Conservation (phyloP, 768 basidiomycete genomes). For the Termitomyces sp. region DNA sequence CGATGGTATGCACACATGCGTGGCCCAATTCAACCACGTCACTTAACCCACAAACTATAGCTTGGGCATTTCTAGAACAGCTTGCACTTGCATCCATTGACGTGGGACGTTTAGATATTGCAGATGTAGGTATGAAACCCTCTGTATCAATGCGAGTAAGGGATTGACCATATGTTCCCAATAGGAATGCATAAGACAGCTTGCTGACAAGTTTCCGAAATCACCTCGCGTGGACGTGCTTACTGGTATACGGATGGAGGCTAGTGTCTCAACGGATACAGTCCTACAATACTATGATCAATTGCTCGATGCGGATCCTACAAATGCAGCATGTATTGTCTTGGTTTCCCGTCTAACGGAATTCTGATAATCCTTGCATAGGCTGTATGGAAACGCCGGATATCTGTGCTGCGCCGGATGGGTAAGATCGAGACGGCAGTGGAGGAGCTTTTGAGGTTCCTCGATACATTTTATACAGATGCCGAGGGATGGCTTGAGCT, state of each 20-base stretch:
- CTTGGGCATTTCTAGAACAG: slow-evolving; percentile 79
- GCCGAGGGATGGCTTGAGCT: slow-evolving; percentile 86
- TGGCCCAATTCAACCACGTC: slow-evolving; percentile 3
- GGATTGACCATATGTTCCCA: slow-evolving; percentile 16
- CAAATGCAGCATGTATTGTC: slow-evolving; percentile 55
- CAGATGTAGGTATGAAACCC: slow-evolving; percentile 50
- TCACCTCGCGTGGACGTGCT: slow-evolving; percentile 80
- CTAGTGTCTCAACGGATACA: slow-evolving; percentile 45
- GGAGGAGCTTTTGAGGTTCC: slow-evolving; percentile 61
- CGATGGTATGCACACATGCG: slow-evolving; percentile 37
- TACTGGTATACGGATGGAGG: slow-evolving; percentile 74
- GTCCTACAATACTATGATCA: slow-evolving; percentile 64
- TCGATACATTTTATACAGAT: slow-evolving; percentile 88
- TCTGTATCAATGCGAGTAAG: slow-evolving; percentile 17
- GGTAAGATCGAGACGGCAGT: slow-evolving; percentile 64
- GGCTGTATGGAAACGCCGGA: slow-evolving; percentile 79
- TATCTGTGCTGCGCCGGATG: slow-evolving; percentile 59
- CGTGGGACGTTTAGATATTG: slow-evolving; percentile 62
- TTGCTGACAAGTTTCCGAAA: slow-evolving; percentile 63
- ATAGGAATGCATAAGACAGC: slow-evolving; percentile 58
- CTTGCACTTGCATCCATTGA: slow-evolving; percentile 75
- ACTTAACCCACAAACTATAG: slow-evolving; percentile 27
- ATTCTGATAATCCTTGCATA: slow-evolving; percentile 13
- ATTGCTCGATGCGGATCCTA: slow-evolving; percentile 56
- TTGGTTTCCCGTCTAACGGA: neutral